These are phyloP conservation scores for Acanthamoeba royreba DNA, from an alignment of 208 protist genomes.

Conservation along the genomic window DNA sequence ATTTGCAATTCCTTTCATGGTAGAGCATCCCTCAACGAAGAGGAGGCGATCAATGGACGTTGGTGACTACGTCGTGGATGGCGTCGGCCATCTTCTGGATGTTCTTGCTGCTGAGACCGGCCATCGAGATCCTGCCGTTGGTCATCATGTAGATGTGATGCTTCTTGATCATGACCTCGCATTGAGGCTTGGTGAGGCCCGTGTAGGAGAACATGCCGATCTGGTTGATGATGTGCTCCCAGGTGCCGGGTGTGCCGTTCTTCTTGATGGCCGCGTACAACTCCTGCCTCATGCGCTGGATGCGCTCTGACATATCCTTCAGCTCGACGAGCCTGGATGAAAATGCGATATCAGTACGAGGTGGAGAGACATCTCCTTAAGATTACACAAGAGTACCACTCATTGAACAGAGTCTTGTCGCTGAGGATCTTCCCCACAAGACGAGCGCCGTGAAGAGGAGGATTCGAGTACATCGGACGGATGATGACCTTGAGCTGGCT, in stretches of 20 bases:
- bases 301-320: conserved; percentile 77
- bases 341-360: not conserved
- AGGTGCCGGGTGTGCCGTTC: conserved; percentile 85
- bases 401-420: conserved; percentile 78
- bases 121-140: conserved; percentile 84
- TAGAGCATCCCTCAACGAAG: too few species aligned
- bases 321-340: conserved; percentile 66
- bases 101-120: conserved; percentile 82
- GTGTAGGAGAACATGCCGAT: conserved; percentile 98
- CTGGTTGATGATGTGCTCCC: conserved; percentile 94
- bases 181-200: conserved; percentile 77
- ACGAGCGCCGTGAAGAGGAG: conserved; percentile 93
- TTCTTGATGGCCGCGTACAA: conserved; percentile 79
- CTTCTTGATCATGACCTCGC: conserved; percentile 66
- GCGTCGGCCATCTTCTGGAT: conserved; percentile 79
- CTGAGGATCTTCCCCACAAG: conserved; percentile 91
- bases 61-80: conserved; percentile 76
- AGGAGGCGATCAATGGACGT: not conserved
- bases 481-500: conserved; percentile 91
- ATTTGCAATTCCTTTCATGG: too few species aligned
- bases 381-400: conserved; percentile 84
- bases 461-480: conserved; percentile 92
- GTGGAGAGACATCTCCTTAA: not conserved
- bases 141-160: conserved; percentile 84
- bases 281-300: conserved; percentile 69